Evolutionary conservation across 495 filamentous ascomycete species (phyloP).

Genomic region (Neurospora sp.): DNA sequence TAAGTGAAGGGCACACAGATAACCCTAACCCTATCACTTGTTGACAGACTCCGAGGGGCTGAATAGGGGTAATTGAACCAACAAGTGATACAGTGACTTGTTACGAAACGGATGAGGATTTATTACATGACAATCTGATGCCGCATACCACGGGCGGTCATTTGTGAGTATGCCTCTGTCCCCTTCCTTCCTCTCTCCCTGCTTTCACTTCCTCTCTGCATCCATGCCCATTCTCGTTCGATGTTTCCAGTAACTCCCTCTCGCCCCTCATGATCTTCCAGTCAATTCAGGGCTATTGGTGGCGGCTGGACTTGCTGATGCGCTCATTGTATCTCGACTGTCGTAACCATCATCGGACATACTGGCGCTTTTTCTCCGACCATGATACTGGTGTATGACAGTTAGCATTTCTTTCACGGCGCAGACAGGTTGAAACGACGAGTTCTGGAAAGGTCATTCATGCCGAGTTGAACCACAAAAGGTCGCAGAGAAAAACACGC

Average conservation of each 20-base stretch:
- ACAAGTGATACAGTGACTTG: background rate
- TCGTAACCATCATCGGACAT: background rate
- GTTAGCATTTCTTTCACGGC: background rate
- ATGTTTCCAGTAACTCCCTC: background rate
- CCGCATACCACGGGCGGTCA: background rate
- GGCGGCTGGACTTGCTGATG: background rate
- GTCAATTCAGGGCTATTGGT: background rate
- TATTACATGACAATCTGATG: background rate
- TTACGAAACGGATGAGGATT: background rate
- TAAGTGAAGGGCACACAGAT: background rate
- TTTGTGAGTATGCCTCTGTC: background rate
- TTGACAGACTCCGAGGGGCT: background rate
- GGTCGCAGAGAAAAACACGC: background rate
- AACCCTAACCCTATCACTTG: background rate
- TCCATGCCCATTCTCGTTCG: background rate
- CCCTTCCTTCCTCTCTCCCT: background rate
- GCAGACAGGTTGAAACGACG: background rate
- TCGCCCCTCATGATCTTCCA: background rate
- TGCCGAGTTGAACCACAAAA: background rate
- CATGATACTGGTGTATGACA: background rate
- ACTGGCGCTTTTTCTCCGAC: background rate
- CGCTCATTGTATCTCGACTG: background rate
- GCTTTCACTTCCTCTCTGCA: background rate
- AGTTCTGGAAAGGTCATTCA: background rate
- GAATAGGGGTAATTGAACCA: background rate